Percentiles rank a stretch among this genome's conserved stretches.
These are phyloP conservation scores for Phaeoacremonium minimum DNA, from an alignment of 2,329 filamentous ascomycete species.

Conservation along the genomic window DNA sequence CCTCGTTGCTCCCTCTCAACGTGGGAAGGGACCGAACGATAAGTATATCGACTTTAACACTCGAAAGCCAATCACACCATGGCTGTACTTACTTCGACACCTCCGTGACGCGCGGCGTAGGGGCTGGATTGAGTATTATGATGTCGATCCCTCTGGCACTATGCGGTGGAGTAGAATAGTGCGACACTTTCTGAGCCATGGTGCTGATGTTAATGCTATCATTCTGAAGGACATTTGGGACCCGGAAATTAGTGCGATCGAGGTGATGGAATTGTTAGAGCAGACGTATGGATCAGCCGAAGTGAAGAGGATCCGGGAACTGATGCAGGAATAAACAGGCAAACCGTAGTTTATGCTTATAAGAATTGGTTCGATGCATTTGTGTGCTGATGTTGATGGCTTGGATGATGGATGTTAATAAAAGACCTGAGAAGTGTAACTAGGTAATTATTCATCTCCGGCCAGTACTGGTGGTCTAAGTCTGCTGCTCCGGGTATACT, in stretches of 20 bases:
- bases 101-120: conserved; percentile 22
- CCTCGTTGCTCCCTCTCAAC: conserved; percentile 2
- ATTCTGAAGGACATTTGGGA: conserved; percentile 22
- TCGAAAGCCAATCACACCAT: conserved; percentile 16
- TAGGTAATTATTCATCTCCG: too few species aligned
- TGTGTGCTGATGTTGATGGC: too few species aligned
- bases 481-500: too few species aligned
- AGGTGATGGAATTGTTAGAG: conserved; percentile 20
- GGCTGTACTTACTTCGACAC: conserved; percentile 22
- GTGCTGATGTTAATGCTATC: conserved; percentile 18
- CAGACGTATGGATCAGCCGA: conserved; percentile 16
- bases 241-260: conserved; percentile 18
- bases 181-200: conserved; percentile 17
- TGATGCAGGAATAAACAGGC: too few species aligned
- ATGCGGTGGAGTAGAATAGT: conserved; percentile 22
- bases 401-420: too few species aligned
- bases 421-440: too few species aligned
- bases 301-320: conserved; percentile 8
- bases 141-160: conserved; percentile 18
- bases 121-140: conserved; percentile 23
- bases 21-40: conserved; percentile 11
- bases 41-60: conserved; percentile 17
- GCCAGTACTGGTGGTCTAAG: too few species aligned
- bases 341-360: too few species aligned
- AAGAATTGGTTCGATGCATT: too few species aligned